phyloP scores from a whole-genome alignment of 2,329 filamentous ascomycete genomes.

The Calycina herbarum region DNA sequence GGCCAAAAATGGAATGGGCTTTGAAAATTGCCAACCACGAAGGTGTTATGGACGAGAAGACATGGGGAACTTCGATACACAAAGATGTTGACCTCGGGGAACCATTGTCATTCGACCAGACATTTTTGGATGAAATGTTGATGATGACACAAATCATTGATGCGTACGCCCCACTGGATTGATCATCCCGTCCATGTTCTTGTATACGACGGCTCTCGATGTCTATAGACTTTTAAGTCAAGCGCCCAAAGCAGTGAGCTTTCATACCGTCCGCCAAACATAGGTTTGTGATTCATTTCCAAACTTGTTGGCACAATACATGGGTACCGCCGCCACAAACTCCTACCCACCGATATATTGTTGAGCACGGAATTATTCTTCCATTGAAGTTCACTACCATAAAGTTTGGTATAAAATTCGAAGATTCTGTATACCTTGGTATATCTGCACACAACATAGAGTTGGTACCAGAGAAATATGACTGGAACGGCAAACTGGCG shows the following conservation, averaged over 20 bases:
- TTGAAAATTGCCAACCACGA: constrained; percentile 33
- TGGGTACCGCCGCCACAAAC: not conserved
- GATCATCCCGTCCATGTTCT: not conserved
- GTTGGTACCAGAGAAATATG: not conserved
- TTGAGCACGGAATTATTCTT: not conserved
- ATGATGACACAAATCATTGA: constrained; percentile 4
- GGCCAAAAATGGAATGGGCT: constrained; percentile 37
- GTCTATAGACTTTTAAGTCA: not conserved
- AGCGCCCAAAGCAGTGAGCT: not conserved
- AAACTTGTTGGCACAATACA: not conserved
- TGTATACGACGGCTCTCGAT: too few species aligned
- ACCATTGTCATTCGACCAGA: not conserved
- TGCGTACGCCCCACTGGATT: not conserved
- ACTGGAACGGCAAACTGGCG: not conserved
- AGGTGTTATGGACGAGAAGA: constrained; percentile 32
- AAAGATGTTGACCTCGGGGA: not conserved
- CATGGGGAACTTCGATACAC: constrained; percentile 30
- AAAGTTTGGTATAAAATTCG: not conserved
- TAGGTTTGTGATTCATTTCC: not conserved
- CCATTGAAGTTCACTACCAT: not conserved
- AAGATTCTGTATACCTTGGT: not conserved
- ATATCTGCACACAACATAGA: not conserved
- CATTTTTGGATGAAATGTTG: constrained; percentile 1
- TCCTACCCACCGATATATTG: not conserved
- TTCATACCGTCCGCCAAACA: not conserved